Conservation (phyloP, 208 protist species). For the Strigomonas galati region DNA sequence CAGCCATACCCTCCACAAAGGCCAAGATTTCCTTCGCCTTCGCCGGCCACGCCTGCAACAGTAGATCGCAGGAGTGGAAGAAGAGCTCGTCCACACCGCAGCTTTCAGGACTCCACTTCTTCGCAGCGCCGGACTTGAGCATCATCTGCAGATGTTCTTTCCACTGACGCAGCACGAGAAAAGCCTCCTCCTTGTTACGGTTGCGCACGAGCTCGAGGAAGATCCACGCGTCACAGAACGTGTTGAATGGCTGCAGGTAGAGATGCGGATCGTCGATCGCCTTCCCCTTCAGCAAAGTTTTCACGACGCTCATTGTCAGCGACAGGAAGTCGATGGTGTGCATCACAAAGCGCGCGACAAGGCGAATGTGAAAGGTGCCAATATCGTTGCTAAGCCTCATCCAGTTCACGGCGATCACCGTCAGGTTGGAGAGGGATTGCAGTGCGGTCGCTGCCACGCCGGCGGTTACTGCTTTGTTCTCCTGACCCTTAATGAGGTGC, state of each 20-base stretch:
- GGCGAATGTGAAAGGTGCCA: slow-evolving; percentile 37
- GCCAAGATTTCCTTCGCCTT: slow-evolving; percentile 19
- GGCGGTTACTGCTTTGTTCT: not conserved
- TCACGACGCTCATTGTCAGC: slow-evolving; percentile 60
- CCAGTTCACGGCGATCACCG: slow-evolving; percentile 70
- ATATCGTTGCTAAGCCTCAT: slow-evolving; percentile 66
- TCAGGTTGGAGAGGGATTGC: slow-evolving; percentile 49
- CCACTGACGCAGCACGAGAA: slow-evolving; percentile 64
- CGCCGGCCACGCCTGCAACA: slow-evolving; percentile 37
- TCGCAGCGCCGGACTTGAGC: slow-evolving; percentile 43
- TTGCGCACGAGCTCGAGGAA: slow-evolving; percentile 68
- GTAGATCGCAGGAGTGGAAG: slow-evolving; percentile 39
- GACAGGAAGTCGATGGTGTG: slow-evolving; percentile 79
- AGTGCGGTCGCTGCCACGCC: slow-evolving; percentile 15
- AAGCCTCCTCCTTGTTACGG: slow-evolving; percentile 26
- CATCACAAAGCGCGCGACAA: slow-evolving; percentile 79
- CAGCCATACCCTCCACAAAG: slow-evolving; percentile 35
- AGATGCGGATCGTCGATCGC: slow-evolving; percentile 15
- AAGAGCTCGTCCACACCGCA: slow-evolving; percentile 78
- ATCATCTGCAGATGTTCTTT: slow-evolving; percentile 78
- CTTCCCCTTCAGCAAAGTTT: slow-evolving; percentile 32
- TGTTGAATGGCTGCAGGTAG: slow-evolving; percentile 72
- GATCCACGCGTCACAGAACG: slow-evolving; percentile 73
- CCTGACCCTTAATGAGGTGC: slow-evolving; percentile 30
- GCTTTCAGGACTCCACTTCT: slow-evolving; percentile 47